Percentiles rank a stretch among this genome's conserved stretches.
Conservation (phyloP, 1,284 basidiomycete genomes). For the Pyrrhoderma lamaoense region DNA sequence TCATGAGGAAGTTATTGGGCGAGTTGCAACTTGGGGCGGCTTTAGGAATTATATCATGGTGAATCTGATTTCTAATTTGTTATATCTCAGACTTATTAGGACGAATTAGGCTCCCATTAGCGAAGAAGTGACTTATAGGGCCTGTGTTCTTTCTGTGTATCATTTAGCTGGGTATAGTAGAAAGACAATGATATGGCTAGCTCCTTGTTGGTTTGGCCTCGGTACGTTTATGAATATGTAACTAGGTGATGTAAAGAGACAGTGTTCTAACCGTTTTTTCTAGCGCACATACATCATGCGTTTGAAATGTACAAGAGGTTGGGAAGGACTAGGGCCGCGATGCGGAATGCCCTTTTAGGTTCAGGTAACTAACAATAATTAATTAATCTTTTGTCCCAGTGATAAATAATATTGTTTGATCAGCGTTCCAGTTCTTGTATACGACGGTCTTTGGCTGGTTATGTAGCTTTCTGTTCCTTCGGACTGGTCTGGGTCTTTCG, state of each 20-base stretch:
- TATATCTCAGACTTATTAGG: not conserved
- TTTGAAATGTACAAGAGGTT: slow-evolving; percentile 74
- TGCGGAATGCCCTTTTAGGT: slow-evolving; percentile 50
- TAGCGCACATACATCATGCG: slow-evolving; percentile 90
- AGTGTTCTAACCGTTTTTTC: slow-evolving; percentile 1
- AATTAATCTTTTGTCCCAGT: not conserved
- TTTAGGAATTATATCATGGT: slow-evolving; percentile 77
- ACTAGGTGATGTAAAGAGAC: not conserved
- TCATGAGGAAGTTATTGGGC: slow-evolving; percentile 31
- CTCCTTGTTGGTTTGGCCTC: slow-evolving; percentile 84
- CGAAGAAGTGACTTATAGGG: slow-evolving; percentile 90
- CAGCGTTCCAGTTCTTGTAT: slow-evolving; percentile 83
- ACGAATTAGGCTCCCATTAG: slow-evolving; percentile 72
- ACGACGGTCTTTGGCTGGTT: slow-evolving; percentile 92
- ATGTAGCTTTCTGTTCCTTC: slow-evolving; percentile 78
- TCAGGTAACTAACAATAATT: slow-evolving; percentile 42
- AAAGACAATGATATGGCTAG: slow-evolving; percentile 63
- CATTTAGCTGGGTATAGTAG: slow-evolving; percentile 55
- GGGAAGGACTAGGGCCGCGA: slow-evolving; percentile 56
- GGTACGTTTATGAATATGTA: slow-evolving; percentile 41
- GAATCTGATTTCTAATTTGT: slow-evolving; percentile 28
- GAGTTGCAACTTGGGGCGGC: slow-evolving; percentile 48
- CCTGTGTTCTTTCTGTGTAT: slow-evolving; percentile 73
- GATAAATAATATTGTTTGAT: slow-evolving; percentile 13
- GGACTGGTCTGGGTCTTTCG: slow-evolving; percentile 69